Conservation (phyloP, 129 eudicot genomes). For the Sambucus nigra region DNA sequence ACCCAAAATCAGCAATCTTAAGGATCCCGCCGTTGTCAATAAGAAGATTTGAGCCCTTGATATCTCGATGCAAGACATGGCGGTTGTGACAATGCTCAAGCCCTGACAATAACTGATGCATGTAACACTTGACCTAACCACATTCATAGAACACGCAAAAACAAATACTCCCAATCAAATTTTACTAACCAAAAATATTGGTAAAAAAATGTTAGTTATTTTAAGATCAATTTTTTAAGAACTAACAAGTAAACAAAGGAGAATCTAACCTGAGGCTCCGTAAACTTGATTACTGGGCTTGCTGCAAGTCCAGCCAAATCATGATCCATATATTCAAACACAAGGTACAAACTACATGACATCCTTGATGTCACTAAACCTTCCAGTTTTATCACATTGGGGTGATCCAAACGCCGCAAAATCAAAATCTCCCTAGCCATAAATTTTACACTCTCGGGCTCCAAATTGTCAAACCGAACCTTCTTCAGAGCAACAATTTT, state of each 20-base stretch:
- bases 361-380: constrained; percentile 33
- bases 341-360: constrained; percentile 28
- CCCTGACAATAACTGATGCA: constrained; percentile 83
- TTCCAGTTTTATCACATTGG: constrained; percentile 28
- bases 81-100: constrained; percentile 94
- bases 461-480: constrained; percentile 33
- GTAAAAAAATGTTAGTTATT: neutral
- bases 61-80: constrained; percentile 87
- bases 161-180: constrained; percentile 1
- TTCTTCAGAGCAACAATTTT: constrained; percentile 35
- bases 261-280: constrained; percentile 72
- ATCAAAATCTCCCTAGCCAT: constrained; percentile 33
- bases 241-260: neutral
- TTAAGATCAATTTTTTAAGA: neutral
- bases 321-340: constrained; percentile 29
- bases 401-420: constrained; percentile 32
- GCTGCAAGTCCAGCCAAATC: constrained; percentile 58
- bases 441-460: constrained; percentile 29
- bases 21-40: constrained; percentile 65
- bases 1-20: constrained; percentile 92
- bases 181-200: neutral
- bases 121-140: constrained; percentile 82
- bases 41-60: constrained; percentile 91
- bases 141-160: constrained; percentile 2
- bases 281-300: constrained; percentile 62